Evolutionary conservation across 176 grass and related monocot genomes (phyloP), one percentile per base, ranked within the genome.

Genomic region (Saccharum spontaneum): DNA sequence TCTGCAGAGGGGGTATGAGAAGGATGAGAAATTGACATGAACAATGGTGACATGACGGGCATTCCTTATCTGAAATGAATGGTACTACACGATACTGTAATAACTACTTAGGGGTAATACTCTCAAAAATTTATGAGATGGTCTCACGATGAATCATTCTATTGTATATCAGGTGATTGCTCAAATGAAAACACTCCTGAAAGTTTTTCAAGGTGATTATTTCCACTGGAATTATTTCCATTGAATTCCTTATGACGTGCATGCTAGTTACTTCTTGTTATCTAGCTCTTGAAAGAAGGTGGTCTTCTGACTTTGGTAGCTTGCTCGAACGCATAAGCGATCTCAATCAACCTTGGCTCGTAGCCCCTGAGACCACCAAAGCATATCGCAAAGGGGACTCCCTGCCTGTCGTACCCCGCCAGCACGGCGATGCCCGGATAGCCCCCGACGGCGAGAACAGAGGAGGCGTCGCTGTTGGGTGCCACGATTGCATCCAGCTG

Each of bases 261-360:
- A 23, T 71, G 20, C 68, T 43, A 43, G n/a, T 3, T 9, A 40
- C 0, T 62, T 12, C 3, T 0, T 34, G 4, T 64, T 13, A 5
- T 14, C 45, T 49, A 49, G 14, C 0, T 12, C 17, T 66, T 77
- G 33, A 90, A 90, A 15, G 48, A 10, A 3, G 93, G 93, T 5
- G 60, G 11, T 41, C 81, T 84, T 40, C 93, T 84, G 7, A 89
- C 79, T 28, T 37, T 54, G 8, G 86, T 95, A n/a, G 62, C 88
- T 5, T 92, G 93, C 73, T 95, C 93, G 28, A 95, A 92, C 9
- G 71, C 79, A 30, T 89, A 95, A 0, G 80, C 79, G 20, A 95
- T 87, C 76, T 95, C 90, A 14, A 92, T 92, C 26, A 95, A 8
- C 64, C 75, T 90, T 6, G 90, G 88, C 26, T 95, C 93, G 5